phyloP scores from a whole-genome alignment of 2,329 filamentous ascomycete genomes.

The Penicillium polonicum region DNA sequence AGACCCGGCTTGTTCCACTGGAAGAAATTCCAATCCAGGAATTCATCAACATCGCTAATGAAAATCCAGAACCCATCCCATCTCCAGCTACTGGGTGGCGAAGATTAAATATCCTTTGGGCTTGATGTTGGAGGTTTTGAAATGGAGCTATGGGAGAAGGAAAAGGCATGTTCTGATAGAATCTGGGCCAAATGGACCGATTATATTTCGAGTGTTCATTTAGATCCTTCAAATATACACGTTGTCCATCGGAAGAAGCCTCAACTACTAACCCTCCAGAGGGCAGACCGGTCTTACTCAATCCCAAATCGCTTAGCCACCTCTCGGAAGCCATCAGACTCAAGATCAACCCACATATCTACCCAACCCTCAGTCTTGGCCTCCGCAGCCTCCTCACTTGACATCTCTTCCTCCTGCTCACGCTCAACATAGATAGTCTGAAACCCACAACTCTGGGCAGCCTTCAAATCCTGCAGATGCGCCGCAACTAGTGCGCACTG shows the following conservation, averaged over 20 bases:
- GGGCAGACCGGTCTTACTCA: neutral
- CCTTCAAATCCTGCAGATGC: conserved; percentile 67
- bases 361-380: conserved; percentile 60
- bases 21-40: conserved; percentile 32
- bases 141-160: neutral
- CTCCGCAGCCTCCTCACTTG: conserved; percentile 50
- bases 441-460: conserved; percentile 63
- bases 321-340: conserved; percentile 54
- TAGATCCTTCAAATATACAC: neutral
- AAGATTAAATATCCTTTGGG: conserved; percentile 1
- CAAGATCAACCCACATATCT: conserved; percentile 60
- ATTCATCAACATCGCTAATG: neutral
- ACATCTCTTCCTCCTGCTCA: conserved; percentile 63
- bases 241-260: neutral
- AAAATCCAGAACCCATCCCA: neutral
- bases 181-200: neutral
- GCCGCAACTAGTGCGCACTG: conserved; percentile 77
- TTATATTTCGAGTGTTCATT: neutral
- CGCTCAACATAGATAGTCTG: conserved; percentile 74
- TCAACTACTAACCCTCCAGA: too few relatives aligned
- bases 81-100: neutral
- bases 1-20: conserved; percentile 31
- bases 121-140: neutral
- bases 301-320: conserved; percentile 51
- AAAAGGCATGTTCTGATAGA: neutral